Evolutionary conservation across 2,329 filamentous ascomycete species (phyloP).

Genomic region (Penicillium vulpinum): DNA sequence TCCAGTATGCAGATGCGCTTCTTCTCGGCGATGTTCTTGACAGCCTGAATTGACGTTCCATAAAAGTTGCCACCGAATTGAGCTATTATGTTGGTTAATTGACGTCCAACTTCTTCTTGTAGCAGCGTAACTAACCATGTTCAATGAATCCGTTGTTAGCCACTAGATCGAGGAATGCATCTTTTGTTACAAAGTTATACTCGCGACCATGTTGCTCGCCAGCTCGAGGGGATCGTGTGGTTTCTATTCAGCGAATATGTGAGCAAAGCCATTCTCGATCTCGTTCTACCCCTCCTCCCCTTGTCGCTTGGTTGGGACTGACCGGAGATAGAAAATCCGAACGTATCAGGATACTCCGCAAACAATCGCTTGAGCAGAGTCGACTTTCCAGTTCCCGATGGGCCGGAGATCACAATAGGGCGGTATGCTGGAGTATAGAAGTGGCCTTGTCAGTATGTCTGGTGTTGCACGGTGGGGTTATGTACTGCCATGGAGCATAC

Average conservation of each 20-base stretch:
- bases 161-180: conserved; percentile 68
- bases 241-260: conserved; percentile 55
- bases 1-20: conserved; percentile 80
- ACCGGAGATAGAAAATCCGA: conserved; percentile 46
- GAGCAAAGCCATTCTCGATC: conserved; percentile 15
- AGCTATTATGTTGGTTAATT: conserved; percentile 47
- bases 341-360: conserved; percentile 43
- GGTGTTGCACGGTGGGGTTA: not conserved
- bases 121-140: conserved; percentile 44
- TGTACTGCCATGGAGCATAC: conserved; percentile 1
- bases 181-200: conserved; percentile 74
- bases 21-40: conserved; percentile 70
- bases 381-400: conserved; percentile 46
- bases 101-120: not conserved
- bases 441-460: not conserved
- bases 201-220: conserved; percentile 75
- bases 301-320: conserved; percentile 14
- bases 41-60: conserved; percentile 78
- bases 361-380: conserved; percentile 47
- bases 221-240: conserved; percentile 72
- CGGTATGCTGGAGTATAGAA: not conserved
- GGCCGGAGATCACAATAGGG: conserved; percentile 31
- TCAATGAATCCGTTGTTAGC: conserved; percentile 76
- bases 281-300: not conserved
- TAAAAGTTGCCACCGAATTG: conserved; percentile 84